A percentile compares a stretch with the other conserved stretches of the same genome.
These are phyloP conservation scores for Trichoderma breve DNA, from an alignment of 2,329 filamentous ascomycete species.

Conservation along the genomic window DNA sequence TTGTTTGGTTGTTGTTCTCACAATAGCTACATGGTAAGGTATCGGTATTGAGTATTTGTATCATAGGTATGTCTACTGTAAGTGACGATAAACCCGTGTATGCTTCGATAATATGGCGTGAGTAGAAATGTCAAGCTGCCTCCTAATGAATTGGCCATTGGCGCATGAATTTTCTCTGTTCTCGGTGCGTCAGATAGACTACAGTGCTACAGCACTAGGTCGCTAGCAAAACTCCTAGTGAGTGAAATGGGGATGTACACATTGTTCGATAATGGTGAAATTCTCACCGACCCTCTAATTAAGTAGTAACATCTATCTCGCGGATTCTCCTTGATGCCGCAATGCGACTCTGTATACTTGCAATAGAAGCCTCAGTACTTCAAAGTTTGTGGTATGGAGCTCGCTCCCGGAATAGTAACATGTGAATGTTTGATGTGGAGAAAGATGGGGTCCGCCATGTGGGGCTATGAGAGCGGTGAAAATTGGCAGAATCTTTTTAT, in stretches of 20 bases:
- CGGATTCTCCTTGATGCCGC: neutral
- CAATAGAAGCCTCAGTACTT: neutral
- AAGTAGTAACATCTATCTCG: neutral
- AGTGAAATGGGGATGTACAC: neutral
- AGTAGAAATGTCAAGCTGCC: too few species aligned
- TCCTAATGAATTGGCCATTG: neutral
- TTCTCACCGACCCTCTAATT: neutral
- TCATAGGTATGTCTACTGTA: neutral
- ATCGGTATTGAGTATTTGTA: neutral
- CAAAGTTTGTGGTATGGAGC: neutral
- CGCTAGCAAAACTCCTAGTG: neutral
- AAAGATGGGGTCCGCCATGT: neutral
- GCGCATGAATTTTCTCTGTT: neutral
- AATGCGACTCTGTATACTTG: neutral
- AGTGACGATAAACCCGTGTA: too few species aligned
- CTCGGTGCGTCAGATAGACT: neutral
- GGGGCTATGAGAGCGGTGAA: neutral
- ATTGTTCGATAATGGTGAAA: neutral
- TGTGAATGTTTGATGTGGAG: slow-evolving; percentile 1
- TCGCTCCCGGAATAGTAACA: neutral
- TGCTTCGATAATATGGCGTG: neutral
- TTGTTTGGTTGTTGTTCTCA: neutral
- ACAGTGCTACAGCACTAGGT: neutral
- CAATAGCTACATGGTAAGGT: neutral
- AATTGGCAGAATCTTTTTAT: slow-evolving; percentile 17